Evolutionary conservation across 2,329 filamentous ascomycete genomes (phyloP), one percentile per base, ranked within the genome.

Genomic region (Colletotrichum somersetense): DNA sequence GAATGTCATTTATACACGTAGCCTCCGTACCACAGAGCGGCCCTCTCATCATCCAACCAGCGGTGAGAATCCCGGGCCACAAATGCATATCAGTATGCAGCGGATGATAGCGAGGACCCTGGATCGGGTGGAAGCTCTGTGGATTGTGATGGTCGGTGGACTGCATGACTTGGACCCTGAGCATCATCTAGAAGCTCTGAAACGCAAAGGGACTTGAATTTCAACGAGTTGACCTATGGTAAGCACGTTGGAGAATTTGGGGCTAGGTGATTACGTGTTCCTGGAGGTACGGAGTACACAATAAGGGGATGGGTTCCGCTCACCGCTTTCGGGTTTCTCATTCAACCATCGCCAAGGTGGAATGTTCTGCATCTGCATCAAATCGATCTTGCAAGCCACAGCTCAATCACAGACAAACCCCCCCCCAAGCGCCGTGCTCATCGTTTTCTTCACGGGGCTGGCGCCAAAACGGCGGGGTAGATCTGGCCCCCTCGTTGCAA

Each of bases 161-260:
- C 64, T 58, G 59, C 59, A 69, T 72, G 66, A 69, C 59, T 72
- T 69, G 65, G 69, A 69, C 69, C 69, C 69, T 69, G 69, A 72
- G 53, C 48, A 64, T 72, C 59, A 26, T 1, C 2, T 63, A 20
- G 42, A 69, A 59, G 46, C 38, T 64, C 66, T 72, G 69, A 72
- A 72, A 72, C 66, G 53, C 53, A 61, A 42, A 46, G 59, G 33
- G 57, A 69, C 40, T 63, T 66, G 69, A 72, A 72, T 69, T 58
- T 59, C 44, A 40, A 58, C 53, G 44, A 63, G 38, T 55, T 50
- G 53, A 48, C 44, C 58, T 69, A 59, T 44, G 63, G 48, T 52
- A 42, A 23, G 48, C 18, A 62, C 48, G 50, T 12, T 58, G 52
- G 35, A 62, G 44, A 48, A 44, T 52, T 48, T 58, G 52, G 57